Conservation (phyloP, 2,329 filamentous ascomycete species). For the Hypoxylon sp. region DNA sequence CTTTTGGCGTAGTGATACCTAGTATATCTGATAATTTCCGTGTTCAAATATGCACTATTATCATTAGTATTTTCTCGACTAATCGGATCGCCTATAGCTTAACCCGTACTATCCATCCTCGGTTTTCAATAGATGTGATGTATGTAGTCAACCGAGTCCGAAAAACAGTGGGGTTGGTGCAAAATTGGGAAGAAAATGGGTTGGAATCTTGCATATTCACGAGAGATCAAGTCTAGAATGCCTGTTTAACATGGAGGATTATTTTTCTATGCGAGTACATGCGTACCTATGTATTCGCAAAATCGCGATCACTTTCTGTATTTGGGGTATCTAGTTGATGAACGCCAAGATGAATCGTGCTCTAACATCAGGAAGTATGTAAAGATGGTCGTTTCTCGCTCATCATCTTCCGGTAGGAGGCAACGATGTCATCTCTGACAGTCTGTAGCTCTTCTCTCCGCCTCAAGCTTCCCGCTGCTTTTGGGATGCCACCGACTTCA, state of each 20-base stretch:
- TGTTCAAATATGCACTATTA: no score
- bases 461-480: conserved; percentile 77
- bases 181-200: background rate
- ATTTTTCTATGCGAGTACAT: background rate
- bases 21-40: no score
- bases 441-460: conserved; percentile 80
- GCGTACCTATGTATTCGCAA: background rate
- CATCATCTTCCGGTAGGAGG: conserved; percentile 81
- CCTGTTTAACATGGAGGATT: background rate
- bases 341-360: background rate
- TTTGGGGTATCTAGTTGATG: conserved; percentile 34
- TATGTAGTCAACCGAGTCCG: background rate
- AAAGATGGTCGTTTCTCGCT: conserved; percentile 58
- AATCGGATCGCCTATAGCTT: no score
- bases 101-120: no score
- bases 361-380: conserved; percentile 38
- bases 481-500: conserved; percentile 78
- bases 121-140: background rate
- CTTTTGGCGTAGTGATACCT: no score
- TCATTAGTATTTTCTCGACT: no score
- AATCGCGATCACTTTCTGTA: no score
- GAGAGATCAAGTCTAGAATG: background rate
- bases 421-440: conserved; percentile 78
- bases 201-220: background rate
- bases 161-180: background rate